Percentiles rank a stretch among this genome's conserved stretches.
These are phyloP conservation scores for Erodium trifolium DNA, from an alignment of 441 rosid genomes.

Conservation along the genomic window DNA sequence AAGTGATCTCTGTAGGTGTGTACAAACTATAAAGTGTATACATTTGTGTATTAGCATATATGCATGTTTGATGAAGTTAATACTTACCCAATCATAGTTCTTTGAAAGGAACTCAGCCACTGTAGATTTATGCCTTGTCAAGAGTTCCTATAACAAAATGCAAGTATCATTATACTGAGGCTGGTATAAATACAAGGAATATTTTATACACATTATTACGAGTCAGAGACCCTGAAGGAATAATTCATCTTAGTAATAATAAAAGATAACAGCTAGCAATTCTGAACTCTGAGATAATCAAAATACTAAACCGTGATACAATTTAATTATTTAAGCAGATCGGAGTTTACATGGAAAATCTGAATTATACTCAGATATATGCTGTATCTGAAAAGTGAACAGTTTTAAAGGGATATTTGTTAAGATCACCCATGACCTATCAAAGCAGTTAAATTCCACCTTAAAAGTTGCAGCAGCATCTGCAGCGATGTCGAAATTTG, in stretches of 20 bases:
- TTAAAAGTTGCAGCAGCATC: conserved; percentile 99
- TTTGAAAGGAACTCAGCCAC: conserved; percentile 87
- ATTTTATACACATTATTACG: not conserved
- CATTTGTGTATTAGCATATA: too few species aligned
- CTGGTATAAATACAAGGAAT: not conserved
- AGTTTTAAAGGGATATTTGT: too few species aligned
- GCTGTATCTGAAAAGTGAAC: too few species aligned
- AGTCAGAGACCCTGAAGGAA: not conserved
- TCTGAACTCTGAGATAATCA: too few species aligned
- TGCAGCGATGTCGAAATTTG: conserved; percentile 95
- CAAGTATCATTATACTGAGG: conserved; percentile 14
- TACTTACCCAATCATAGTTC: conserved; percentile 92
- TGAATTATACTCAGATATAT: too few species aligned
- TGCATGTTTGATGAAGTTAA: not conserved
- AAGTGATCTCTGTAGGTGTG: too few species aligned
- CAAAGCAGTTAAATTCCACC: conserved; percentile 30
- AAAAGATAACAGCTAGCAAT: too few species aligned
- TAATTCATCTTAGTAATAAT: too few species aligned
- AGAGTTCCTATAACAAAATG: conserved; percentile 53
- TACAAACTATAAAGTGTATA: too few species aligned
- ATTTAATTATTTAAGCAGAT: too few species aligned
- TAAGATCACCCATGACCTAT: not conserved
- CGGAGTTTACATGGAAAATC: too few species aligned
- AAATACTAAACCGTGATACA: too few species aligned
- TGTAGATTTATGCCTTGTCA: conserved; percentile 95